Percentiles rank a stretch among this genome's conserved stretches.
These are phyloP conservation scores for Cystobasidium ongulense DNA, from an alignment of 768 basidiomycete species.

Conservation along the genomic window DNA sequence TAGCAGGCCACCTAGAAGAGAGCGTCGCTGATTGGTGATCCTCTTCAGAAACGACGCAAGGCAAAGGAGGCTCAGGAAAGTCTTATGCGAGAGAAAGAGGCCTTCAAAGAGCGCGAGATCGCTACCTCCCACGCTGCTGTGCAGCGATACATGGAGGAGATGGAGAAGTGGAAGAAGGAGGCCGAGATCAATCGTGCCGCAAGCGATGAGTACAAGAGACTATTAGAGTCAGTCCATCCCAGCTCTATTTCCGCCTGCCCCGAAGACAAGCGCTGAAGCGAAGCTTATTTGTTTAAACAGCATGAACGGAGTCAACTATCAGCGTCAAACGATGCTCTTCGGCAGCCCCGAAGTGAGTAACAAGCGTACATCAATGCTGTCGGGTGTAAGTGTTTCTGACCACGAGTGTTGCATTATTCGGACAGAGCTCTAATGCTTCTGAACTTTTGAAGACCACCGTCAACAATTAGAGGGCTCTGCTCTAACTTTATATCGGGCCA, in stretches of 20 bases:
- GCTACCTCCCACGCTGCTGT: conserved; percentile 2
- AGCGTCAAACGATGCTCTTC: conserved; percentile 30
- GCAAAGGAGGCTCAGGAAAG: conserved; percentile 6
- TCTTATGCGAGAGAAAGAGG: conserved; percentile 27
- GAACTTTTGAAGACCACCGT: conserved; percentile 6
- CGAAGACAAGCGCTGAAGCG: neutral
- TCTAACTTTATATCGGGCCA: neutral
- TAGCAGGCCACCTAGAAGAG: neutral
- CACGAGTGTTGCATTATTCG: neutral
- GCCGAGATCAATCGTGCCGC: conserved; percentile 16
- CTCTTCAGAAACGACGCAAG: conserved; percentile 11
- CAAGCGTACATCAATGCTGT: neutral
- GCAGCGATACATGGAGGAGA: conserved; percentile 16
- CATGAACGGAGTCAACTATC: neutral
- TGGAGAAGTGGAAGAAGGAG: conserved; percentile 20
- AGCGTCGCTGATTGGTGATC: neutral
- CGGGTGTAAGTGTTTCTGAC: conserved; percentile 1
- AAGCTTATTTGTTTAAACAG: neutral
- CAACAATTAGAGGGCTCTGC: neutral
- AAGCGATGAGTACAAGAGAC: conserved; percentile 27
- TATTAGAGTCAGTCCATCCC: conserved; percentile 6
- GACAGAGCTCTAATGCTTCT: conserved; percentile 3
- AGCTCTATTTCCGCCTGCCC: neutral
- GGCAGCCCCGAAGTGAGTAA: conserved; percentile 16
- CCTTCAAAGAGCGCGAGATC: conserved; percentile 27